Conservation (phyloP, 345 rosid species). For the Ricinus communis region DNA sequence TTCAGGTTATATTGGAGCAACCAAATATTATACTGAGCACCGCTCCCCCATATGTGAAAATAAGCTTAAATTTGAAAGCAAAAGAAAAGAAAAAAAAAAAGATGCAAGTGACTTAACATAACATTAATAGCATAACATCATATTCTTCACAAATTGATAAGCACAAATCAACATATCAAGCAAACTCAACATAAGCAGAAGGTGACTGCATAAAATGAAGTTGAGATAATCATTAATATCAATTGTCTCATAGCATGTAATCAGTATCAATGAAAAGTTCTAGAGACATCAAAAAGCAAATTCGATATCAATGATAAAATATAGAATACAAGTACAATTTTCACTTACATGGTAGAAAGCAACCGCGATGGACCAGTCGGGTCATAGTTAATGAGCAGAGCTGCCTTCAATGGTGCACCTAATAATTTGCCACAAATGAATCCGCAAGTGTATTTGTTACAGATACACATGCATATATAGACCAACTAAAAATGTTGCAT, state of each 20-base stretch:
- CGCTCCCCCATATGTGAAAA: background rate
- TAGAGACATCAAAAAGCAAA: background rate
- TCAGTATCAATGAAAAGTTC: background rate
- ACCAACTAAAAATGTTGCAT: background rate
- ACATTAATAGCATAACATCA: background rate
- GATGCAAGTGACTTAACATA: background rate
- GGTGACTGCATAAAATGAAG: background rate
- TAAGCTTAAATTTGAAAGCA: too few species aligned
- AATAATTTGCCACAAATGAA: conserved; percentile 16
- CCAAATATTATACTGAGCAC: background rate
- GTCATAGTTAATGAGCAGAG: conserved; percentile 72
- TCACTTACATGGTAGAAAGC: conserved; percentile 68
- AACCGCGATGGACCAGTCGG: conserved; percentile 74
- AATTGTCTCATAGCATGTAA: background rate
- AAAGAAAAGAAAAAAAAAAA: too few species aligned
- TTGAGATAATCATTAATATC: background rate
- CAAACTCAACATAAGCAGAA: background rate
- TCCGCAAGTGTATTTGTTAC: background rate
- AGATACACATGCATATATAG: background rate
- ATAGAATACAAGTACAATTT: background rate
- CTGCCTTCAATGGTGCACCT: conserved; percentile 76
- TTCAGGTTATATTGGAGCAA: background rate
- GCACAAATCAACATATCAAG: background rate
- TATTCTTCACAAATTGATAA: background rate
- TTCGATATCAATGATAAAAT: too few species aligned